Base-by-base conservation (phyloP, 306 rosid species). In the Trifolium dubium region DNA sequence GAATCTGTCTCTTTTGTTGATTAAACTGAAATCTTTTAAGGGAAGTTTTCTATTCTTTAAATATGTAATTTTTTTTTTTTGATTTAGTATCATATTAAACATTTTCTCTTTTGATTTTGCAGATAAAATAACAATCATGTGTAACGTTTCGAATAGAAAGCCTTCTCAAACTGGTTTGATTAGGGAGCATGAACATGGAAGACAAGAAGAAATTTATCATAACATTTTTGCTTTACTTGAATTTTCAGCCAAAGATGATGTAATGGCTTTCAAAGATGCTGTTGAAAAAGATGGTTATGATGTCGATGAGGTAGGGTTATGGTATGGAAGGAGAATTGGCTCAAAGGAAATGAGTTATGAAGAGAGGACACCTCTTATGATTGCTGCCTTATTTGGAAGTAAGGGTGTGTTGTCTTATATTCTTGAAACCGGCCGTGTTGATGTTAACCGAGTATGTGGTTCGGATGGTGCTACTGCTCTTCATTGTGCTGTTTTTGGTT, bases 11-110 rank as follows among this genome's bases (percentile, higher is more conserved):
- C 37, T 30, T 56, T 40, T 73, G 46, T 67, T 77, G n/a, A 37
- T 31, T 79, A 41, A 64, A 61, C 55, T 62, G 66, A 77, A 64
- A 82, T 37, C 72, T 10, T 73, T 71, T 47, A 47, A 37, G 41
- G n/a, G 40, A 23, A 46, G 14, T 74, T 62, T 46, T 64, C 32
- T 23, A 31, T 49, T 32, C 34, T 70, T 74, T 82, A 70, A 19
- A 59, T 61, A 64, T 35, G 49, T 28, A 54, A 65, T 71, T 5
- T 53, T 3, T 71, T 71, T 5, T 53, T 3, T 71, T 10, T 66
- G 23, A 50, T 67, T n/a, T 41, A 54, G 53, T 67, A 71, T 32
- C 72, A 72, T 69, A 69, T 28, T 44, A 12, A 44, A 17, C 39
- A 10, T 67, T 14, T 44, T 81, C 17, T 71, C 47, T 75, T 54